phyloP scores from a whole-genome alignment of 768 basidiomycete genomes.

The Rhodotorula paludigena region DNA sequence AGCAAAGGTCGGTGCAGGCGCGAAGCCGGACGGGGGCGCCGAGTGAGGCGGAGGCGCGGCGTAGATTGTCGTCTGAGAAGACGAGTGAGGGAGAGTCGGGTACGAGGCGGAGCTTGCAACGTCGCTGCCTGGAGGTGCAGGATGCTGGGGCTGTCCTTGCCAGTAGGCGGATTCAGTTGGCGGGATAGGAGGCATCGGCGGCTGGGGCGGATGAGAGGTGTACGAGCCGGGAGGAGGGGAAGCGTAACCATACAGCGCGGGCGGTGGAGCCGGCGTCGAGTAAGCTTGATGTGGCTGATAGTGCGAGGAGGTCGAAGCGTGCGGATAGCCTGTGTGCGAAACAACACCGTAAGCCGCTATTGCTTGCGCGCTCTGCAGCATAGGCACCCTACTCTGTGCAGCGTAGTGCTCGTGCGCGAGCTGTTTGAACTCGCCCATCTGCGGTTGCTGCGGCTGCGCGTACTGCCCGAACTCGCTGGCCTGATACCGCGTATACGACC shows the following conservation, averaged over 20 bases:
- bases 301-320: neutral
- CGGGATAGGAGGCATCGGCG: neutral
- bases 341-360: no score
- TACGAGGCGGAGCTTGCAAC: no score
- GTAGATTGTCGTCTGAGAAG: no score
- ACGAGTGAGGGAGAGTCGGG: no score
- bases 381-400: neutral
- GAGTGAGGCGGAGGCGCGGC: no score
- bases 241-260: no score
- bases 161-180: neutral
- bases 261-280: neutral
- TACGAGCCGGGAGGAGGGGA: no score
- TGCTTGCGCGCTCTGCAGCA: no score
- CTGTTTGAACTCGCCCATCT: constrained; percentile 18
- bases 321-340: neutral
- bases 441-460: neutral
- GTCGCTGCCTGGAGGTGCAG: no score
- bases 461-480: constrained; percentile 22
- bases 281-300: neutral
- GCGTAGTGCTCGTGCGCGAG: constrained; percentile 34
- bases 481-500: neutral
- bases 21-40: no score
- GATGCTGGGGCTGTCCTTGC: neutral
- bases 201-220: neutral
- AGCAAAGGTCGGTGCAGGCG: neutral